Conservation (phyloP, 345 rosid species). For the Brassica carinata region DNA sequence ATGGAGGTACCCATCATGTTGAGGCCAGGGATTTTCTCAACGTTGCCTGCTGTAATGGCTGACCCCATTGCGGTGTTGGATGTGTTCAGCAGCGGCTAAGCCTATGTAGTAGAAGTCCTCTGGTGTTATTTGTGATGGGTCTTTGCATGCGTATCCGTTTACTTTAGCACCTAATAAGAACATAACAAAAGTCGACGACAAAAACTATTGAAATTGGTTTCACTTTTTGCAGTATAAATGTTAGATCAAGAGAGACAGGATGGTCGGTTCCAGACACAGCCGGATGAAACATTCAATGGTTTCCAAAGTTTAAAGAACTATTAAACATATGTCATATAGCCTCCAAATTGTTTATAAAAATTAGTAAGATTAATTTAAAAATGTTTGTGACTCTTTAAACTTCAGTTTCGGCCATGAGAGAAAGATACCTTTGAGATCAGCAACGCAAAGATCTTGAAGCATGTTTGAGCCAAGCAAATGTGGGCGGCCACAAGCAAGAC, state of each 20-base stretch:
- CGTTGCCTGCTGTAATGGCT: slow-evolving; percentile 33
- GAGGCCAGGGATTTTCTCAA: slow-evolving; percentile 44
- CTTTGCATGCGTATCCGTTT: slow-evolving; percentile 43
- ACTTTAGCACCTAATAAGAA: slow-evolving; percentile 34
- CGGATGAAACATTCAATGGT: no score
- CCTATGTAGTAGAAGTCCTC: slow-evolving; percentile 42
- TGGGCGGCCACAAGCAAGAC: slow-evolving; percentile 40
- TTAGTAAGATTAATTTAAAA: no score
- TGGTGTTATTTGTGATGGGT: slow-evolving; percentile 35
- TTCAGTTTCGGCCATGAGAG: neutral
- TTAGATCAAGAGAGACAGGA: neutral
- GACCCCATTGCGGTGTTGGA: slow-evolving; percentile 28
- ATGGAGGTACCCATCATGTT: slow-evolving; percentile 43
- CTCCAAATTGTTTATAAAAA: no score
- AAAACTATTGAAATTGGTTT: neutral
- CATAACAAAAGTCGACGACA: slow-evolving; percentile 11
- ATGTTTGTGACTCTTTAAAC: neutral
- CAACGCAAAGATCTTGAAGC: neutral
- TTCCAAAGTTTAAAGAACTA: no score
- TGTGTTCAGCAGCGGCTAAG: slow-evolving; percentile 29
- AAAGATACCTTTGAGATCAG: neutral
- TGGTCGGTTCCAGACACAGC: neutral
- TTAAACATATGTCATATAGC: no score
- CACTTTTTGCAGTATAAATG: neutral
- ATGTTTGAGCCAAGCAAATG: slow-evolving; percentile 36